Conservation (phyloP, 768 basidiomycete genomes). For the Boletus coccyginus region DNA sequence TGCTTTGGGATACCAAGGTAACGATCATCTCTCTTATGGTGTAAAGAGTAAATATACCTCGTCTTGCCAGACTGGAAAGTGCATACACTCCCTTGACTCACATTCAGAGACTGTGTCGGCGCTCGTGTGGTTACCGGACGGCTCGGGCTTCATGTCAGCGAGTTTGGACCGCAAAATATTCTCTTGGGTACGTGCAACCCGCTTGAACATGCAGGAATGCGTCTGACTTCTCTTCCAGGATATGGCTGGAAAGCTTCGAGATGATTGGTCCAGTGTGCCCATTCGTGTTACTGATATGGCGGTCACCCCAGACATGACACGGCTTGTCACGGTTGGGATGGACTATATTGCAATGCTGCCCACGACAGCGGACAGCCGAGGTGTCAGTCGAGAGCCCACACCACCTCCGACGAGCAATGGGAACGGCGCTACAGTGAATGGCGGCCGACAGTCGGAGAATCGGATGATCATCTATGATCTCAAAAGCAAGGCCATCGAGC, state of each 20-base stretch:
- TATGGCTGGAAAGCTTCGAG: constrained; percentile 65
- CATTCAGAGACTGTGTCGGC: constrained; percentile 86
- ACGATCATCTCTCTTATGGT: constrained; percentile 12
- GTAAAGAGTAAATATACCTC: constrained; percentile 2
- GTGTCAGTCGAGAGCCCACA: constrained; percentile 35
- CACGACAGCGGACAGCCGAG: constrained; percentile 23
- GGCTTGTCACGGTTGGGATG: constrained; percentile 85
- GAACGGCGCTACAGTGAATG: constrained; percentile 34
- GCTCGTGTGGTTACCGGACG: constrained; percentile 85
- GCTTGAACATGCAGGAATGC: background rate
- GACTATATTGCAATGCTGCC: constrained; percentile 34
- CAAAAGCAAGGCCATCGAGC: constrained; percentile 59
- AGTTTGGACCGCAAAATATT: constrained; percentile 82
- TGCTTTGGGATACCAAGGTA: constrained; percentile 90
- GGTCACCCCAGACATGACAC: constrained; percentile 79
- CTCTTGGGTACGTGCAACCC: constrained; percentile 63
- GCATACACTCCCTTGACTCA: constrained; percentile 59
- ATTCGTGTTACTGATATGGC: constrained; percentile 87
- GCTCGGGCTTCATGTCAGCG: constrained; percentile 85
- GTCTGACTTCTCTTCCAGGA: constrained; percentile 47
- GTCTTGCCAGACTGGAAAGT: constrained; percentile 63
- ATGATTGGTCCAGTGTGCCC: constrained; percentile 64
- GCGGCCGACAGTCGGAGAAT: constrained; percentile 43
- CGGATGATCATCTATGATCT: constrained; percentile 79
- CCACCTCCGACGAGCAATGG: constrained; percentile 32